Conservation (phyloP, 2,329 filamentous ascomycete genomes). For the Hymenotorrendiella dingleyae region DNA sequence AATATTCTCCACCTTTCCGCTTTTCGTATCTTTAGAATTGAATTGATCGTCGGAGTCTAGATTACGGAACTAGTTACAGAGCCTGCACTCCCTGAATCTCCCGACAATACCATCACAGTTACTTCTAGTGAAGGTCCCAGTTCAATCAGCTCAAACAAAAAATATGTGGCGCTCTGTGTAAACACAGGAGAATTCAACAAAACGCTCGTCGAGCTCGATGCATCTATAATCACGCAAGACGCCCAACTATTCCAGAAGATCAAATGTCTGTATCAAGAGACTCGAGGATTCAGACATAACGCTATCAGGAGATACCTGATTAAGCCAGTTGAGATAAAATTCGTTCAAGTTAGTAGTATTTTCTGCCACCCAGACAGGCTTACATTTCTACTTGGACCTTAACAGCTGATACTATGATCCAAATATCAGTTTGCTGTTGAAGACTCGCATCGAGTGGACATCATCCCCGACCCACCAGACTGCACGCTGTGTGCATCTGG, state of each 20-base stretch:
- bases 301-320: not conserved
- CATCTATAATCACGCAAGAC: not conserved
- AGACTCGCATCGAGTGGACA: not conserved
- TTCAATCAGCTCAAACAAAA: not conserved
- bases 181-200: not conserved
- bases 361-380: not conserved
- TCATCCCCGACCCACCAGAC: no score
- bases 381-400: not conserved
- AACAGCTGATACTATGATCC: no score
- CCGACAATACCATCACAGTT: not conserved
- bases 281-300: not conserved
- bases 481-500: no score
- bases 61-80: not conserved
- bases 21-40: no score
- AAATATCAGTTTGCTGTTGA: not conserved
- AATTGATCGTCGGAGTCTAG: no score
- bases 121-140: not conserved
- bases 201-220: not conserved
- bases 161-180: not conserved
- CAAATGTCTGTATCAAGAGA: not conserved
- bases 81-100: not conserved
- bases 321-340: not conserved
- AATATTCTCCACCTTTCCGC: no score
- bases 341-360: not conserved
- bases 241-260: not conserved